Evolutionary conservation across 768 basidiomycete species (phyloP).

Genomic region (Russula sp.): DNA sequence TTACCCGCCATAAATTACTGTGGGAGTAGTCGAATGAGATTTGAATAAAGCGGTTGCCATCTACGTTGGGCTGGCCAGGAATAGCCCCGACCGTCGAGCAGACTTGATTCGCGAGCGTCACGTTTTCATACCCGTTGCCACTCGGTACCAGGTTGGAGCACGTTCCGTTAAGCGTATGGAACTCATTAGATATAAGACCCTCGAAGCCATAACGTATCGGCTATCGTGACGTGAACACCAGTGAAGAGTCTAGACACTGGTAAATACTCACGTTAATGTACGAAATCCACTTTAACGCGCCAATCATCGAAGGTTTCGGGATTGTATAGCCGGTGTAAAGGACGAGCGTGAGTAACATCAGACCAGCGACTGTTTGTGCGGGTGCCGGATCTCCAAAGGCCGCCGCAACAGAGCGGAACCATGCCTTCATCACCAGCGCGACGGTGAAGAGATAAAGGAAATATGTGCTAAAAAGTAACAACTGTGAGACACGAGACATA

Average conservation of each 20-base stretch:
- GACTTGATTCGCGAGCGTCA: slow-evolving; percentile 63
- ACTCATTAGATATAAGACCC: slow-evolving; percentile 75
- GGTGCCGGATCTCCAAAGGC: slow-evolving; percentile 56
- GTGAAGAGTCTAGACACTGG: neutral
- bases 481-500: slow-evolving; percentile 11
- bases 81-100: slow-evolving; percentile 69
- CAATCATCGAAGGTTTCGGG: slow-evolving; percentile 62
- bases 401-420: slow-evolving; percentile 69
- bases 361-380: slow-evolving; percentile 58
- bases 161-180: slow-evolving; percentile 61
- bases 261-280: slow-evolving; percentile 54
- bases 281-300: slow-evolving; percentile 64
- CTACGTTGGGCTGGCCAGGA: slow-evolving; percentile 57
- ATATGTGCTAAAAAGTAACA: slow-evolving; percentile 46
- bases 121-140: slow-evolving; percentile 58
- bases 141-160: slow-evolving; percentile 60
- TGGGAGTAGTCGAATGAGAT: slow-evolving; percentile 45
- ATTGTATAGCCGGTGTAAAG: slow-evolving; percentile 61
- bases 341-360: slow-evolving; percentile 50
- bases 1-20: slow-evolving; percentile 49
- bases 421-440: slow-evolving; percentile 65
- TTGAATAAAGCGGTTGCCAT: slow-evolving; percentile 55
- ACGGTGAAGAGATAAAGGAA: slow-evolving; percentile 57
- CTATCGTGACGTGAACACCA: slow-evolving; percentile 39
- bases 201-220: slow-evolving; percentile 74